Evolutionary conservation across 768 basidiomycete species (phyloP).

Genomic region (Multifurca ochricompacta): DNA sequence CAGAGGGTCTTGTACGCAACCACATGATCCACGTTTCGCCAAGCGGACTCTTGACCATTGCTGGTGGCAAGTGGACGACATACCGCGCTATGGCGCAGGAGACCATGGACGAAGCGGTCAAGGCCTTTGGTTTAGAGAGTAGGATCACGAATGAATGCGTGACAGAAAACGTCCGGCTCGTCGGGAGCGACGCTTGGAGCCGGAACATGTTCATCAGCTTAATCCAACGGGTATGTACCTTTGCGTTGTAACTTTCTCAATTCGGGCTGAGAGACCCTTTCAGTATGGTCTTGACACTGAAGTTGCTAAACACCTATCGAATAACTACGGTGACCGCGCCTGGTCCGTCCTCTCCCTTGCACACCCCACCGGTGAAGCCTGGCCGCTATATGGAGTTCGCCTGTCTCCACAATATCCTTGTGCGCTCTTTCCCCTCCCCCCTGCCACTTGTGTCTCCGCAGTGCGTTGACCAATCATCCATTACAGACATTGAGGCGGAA

Average conservation of each 20-base stretch:
- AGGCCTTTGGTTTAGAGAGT: constrained; percentile 60
- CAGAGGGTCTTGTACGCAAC: constrained; percentile 84
- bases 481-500: constrained; percentile 81
- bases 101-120: constrained; percentile 81
- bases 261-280: background rate
- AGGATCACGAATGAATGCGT: constrained; percentile 55
- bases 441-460: background rate
- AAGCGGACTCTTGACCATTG: constrained; percentile 84
- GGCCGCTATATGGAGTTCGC: constrained; percentile 82
- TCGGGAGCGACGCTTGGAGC: constrained; percentile 93
- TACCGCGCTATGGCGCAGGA: constrained; percentile 96
- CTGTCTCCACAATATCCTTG: constrained; percentile 71
- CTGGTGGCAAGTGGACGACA: constrained; percentile 98
- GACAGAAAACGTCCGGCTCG: constrained; percentile 72
- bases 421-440: constrained; percentile 29
- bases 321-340: constrained; percentile 91
- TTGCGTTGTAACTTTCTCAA: background rate
- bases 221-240: constrained; percentile 67
- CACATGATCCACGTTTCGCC: constrained; percentile 84
- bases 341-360: constrained; percentile 89
- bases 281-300: constrained; percentile 88
- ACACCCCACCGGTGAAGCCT: constrained; percentile 63
- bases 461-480: background rate
- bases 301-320: constrained; percentile 88
- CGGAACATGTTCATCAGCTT: constrained; percentile 95